Evolutionary conservation across 176 grass and related monocot species (phyloP).

Genomic region (Carex parvula): DNA sequence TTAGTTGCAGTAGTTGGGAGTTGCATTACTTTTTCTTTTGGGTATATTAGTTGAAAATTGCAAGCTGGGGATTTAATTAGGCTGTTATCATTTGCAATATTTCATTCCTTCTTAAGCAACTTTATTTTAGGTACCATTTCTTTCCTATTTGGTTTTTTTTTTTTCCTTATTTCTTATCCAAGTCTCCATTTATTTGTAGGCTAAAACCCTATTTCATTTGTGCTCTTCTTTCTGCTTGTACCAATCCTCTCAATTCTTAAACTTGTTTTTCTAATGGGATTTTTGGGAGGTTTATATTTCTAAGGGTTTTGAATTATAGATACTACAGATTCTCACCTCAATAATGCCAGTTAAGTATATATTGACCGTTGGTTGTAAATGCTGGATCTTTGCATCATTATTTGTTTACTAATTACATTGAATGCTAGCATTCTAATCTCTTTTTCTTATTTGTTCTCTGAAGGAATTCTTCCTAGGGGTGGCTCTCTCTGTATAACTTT

Average conservation of each 20-base stretch:
- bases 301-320: neutral
- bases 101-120: slow-evolving; percentile 10
- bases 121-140: slow-evolving; percentile 8
- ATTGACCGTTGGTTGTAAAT: slow-evolving; percentile 25
- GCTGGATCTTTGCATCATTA: slow-evolving; percentile 23
- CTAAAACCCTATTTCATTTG: slow-evolving; percentile 3
- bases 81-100: neutral
- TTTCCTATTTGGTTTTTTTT: neutral
- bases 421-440: slow-evolving; percentile 18
- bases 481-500: slow-evolving; percentile 4
- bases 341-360: neutral
- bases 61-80: slow-evolving; percentile 6
- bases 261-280: neutral
- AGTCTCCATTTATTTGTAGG: neutral
- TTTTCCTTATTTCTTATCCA: neutral
- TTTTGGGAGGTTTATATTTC: slow-evolving; percentile 13
- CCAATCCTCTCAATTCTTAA: neutral
- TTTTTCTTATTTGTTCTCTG: slow-evolving; percentile 10
- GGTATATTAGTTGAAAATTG: slow-evolving; percentile 10
- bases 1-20: slow-evolving; percentile 32
- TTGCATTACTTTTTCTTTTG: neutral
- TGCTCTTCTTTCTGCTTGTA: neutral
- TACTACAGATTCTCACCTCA: neutral
- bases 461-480: slow-evolving; percentile 19
- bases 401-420: slow-evolving; percentile 7